A percentile compares a stretch with the other conserved stretches of the same genome.
phyloP scores from a whole-genome alignment of 345 rosid genomes.

The Populus ilicifolia region DNA sequence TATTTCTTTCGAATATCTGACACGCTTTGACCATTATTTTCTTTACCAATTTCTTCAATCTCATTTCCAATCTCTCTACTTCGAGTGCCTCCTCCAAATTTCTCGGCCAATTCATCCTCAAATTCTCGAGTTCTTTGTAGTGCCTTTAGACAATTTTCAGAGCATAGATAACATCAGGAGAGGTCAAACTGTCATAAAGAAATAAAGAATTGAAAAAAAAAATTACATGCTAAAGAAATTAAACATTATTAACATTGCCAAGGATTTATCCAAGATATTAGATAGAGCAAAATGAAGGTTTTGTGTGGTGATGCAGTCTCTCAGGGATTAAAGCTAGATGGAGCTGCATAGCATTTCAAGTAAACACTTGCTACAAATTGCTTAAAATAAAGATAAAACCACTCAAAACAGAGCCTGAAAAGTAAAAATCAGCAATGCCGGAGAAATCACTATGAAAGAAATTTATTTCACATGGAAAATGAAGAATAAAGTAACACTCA shows the following conservation, averaged over 20 bases:
- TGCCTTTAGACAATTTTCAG: slow-evolving; percentile 49
- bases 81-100: slow-evolving; percentile 80
- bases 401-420: not conserved
- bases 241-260: not conserved
- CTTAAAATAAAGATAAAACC: not conserved
- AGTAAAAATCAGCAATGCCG: not conserved
- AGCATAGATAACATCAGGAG: slow-evolving; percentile 5
- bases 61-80: slow-evolving; percentile 63
- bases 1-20: slow-evolving; percentile 93
- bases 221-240: not conserved
- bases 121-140: slow-evolving; percentile 91
- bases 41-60: slow-evolving; percentile 82
- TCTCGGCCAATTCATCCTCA: slow-evolving; percentile 90
- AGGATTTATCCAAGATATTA: not conserved
- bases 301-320: not conserved
- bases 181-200: slow-evolving; percentile 1
- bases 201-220: not conserved
- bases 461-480: not conserved
- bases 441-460: not conserved
- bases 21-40: slow-evolving; percentile 54
- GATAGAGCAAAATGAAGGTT: not conserved
- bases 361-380: too few species aligned
- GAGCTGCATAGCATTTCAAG: not conserved
- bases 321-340: not conserved
- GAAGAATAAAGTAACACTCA: not conserved